Conservation (phyloP, 148 eudicot species). For the Diospyros lotus region DNA sequence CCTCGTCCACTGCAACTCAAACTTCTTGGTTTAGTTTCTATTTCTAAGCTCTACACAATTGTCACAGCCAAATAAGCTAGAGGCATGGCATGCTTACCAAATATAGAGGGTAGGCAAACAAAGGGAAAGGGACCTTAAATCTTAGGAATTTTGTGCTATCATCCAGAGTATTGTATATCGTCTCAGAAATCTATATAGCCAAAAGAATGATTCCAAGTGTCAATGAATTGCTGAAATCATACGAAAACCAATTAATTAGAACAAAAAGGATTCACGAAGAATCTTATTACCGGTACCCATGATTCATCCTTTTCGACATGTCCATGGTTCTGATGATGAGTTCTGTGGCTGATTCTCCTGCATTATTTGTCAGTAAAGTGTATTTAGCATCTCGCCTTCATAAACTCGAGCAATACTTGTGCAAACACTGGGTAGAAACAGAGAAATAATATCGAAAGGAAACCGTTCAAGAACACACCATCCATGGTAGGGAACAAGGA, state of each 20-base stretch:
- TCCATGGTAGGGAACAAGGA: constrained; percentile 40
- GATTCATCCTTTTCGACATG: constrained; percentile 36
- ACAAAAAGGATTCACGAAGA: no score
- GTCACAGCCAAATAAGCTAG: background rate
- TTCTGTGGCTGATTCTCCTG: constrained; percentile 41
- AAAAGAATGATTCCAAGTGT: background rate
- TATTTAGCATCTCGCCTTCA: background rate
- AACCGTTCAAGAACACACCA: constrained; percentile 17
- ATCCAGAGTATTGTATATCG: constrained; percentile 34
- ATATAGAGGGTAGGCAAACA: constrained; percentile 46
- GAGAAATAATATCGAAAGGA: background rate
- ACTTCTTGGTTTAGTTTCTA: constrained; percentile 2
- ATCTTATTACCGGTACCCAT: constrained; percentile 37
- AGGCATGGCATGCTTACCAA: constrained; percentile 24
- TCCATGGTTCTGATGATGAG: constrained; percentile 43
- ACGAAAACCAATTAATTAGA: no score
- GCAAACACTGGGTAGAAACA: background rate
- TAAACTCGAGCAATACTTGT: background rate
- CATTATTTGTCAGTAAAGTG: background rate
- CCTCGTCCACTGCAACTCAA: constrained; percentile 35
- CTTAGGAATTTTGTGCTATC: constrained; percentile 37
- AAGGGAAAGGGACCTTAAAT: constrained; percentile 45
- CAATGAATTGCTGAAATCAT: no score
- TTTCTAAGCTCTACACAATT: background rate
- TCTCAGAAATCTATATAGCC: constrained; percentile 37